phyloP scores from a whole-genome alignment of 192 early-diverging fungal genomes.

The Coemansia sp. region DNA sequence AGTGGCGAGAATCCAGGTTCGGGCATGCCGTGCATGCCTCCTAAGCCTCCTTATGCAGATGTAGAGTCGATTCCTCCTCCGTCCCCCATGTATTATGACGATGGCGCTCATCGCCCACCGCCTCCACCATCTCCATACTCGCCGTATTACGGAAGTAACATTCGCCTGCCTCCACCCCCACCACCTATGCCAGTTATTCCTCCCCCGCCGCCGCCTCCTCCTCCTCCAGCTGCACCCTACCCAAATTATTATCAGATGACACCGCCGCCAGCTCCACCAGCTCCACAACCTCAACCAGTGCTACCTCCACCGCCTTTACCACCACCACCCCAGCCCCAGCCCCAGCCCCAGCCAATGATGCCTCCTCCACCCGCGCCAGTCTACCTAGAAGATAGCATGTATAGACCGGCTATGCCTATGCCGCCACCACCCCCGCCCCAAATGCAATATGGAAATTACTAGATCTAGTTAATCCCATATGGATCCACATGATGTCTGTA shows the following conservation, averaged over 20 bases:
- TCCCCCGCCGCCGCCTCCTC: slow-evolving; percentile 8
- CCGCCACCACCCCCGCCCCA: slow-evolving; percentile 11
- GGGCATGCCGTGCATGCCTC: neutral
- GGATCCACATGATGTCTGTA: neutral
- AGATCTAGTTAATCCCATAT: neutral
- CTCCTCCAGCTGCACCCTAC: slow-evolving; percentile 8
- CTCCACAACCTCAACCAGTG: neutral
- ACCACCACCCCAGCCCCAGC: slow-evolving; percentile 5
- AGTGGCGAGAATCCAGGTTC: slow-evolving; percentile 3
- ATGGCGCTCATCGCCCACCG: neutral
- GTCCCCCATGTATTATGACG: slow-evolving; percentile 5
- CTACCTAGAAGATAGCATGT: neutral
- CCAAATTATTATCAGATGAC: slow-evolving; percentile 1
- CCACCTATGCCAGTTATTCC: neutral
- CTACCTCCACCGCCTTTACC: slow-evolving; percentile 5
- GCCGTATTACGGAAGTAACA: slow-evolving; percentile 1
- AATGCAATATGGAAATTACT: slow-evolving; percentile 3
- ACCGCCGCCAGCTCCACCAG: slow-evolving; percentile 3
- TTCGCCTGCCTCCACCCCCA: neutral
- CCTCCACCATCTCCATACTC: slow-evolving; percentile 8
- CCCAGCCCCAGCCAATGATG: slow-evolving; percentile 1
- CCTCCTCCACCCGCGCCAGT: slow-evolving; percentile 12
- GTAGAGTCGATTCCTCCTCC: neutral
- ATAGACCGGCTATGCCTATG: neutral
- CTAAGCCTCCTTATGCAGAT: neutral